These are phyloP conservation scores for Casuarina glauca DNA, from an alignment of 306 rosid species.

Conservation along the genomic window DNA sequence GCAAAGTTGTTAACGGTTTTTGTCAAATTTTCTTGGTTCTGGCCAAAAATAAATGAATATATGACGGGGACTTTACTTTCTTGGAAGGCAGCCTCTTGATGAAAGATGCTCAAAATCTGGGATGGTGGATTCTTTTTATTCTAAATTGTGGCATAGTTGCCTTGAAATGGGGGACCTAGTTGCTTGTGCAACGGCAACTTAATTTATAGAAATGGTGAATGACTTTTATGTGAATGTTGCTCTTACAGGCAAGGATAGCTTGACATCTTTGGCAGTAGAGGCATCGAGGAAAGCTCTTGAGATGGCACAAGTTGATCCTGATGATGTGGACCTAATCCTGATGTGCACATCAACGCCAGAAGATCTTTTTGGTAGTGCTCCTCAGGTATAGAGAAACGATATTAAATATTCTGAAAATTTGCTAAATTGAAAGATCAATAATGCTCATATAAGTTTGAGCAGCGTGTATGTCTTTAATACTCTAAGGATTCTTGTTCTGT, in stretches of 20 bases:
- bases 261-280: constrained; percentile 65
- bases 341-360: constrained; percentile 99
- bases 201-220: constrained; percentile 7
- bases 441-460: constrained; percentile 4
- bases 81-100: constrained; percentile 26
- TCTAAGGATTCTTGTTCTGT: not conserved
- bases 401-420: not conserved
- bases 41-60: not conserved
- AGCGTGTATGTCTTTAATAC: not conserved
- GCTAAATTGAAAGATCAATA: not conserved
- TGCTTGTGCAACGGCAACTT: constrained; percentile 1
- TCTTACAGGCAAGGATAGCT: constrained; percentile 64
- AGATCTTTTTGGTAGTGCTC: constrained; percentile 94
- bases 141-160: not conserved
- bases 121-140: not conserved
- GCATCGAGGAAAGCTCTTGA: constrained; percentile 84
- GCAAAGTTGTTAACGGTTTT: constrained; percentile 14
- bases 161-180: not conserved
- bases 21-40: not conserved
- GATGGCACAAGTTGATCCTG: constrained; percentile 88
- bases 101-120: constrained; percentile 12
- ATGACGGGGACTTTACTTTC: constrained; percentile 7
- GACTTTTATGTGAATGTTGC: constrained; percentile 26
- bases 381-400: constrained; percentile 60
- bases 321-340: constrained; percentile 85